These are phyloP conservation scores for Leucocoprinus leucothites DNA, from an alignment of 768 basidiomycete species.

Conservation along the genomic window DNA sequence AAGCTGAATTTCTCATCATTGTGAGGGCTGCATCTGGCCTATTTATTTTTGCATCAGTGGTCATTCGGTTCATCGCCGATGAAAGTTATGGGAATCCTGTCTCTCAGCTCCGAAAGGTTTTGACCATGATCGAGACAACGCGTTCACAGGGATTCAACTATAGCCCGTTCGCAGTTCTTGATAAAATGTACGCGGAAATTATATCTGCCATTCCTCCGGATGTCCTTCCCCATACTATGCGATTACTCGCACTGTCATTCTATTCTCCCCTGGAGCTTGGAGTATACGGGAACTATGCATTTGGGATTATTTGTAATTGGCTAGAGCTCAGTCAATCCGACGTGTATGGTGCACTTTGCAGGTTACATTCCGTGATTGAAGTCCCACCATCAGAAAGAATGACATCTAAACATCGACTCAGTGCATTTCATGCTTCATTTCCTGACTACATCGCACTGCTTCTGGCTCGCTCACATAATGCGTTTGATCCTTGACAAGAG, in stretches of 20 bases:
- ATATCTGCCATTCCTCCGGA: background rate
- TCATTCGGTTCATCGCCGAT: conserved; percentile 22
- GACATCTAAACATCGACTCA: too few relatives aligned
- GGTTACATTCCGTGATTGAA: background rate
- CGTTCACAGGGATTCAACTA: too few relatives aligned
- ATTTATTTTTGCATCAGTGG: conserved; percentile 25
- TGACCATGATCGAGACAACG: background rate
- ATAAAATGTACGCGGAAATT: background rate
- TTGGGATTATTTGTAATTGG: background rate
- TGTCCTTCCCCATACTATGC: too few relatives aligned
- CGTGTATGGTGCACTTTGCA: too few relatives aligned
- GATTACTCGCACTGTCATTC: background rate
- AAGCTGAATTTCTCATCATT: conserved; percentile 12
- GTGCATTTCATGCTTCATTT: too few relatives aligned
- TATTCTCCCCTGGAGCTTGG: too few relatives aligned
- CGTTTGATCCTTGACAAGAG: too few relatives aligned
- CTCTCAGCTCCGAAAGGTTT: too few relatives aligned
- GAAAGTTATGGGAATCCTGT: background rate
- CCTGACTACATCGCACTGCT: too few relatives aligned
- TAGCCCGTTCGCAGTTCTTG: background rate
- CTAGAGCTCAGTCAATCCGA: background rate
- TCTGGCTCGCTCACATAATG: too few relatives aligned
- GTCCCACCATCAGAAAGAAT: background rate
- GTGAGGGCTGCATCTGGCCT: too few relatives aligned
- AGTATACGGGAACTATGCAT: background rate